Percentiles rank a stretch among this genome's conserved stretches.
Conservation (phyloP, 164 flowering plant genomes). For the Pachysandra terminalis region DNA sequence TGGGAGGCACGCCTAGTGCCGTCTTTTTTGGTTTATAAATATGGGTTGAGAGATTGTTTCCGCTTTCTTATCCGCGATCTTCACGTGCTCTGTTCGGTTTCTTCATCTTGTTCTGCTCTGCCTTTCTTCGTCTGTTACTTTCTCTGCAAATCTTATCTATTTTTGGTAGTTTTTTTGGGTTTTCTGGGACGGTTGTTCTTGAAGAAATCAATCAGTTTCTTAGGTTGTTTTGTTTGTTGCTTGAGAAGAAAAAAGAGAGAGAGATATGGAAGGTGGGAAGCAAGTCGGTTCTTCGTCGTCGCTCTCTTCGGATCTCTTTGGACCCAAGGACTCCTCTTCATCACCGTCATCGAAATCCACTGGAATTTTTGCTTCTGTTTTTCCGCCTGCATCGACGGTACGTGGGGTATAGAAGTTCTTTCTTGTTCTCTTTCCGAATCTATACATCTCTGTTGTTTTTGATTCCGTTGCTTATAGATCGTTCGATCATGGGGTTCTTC, state of each 20-base stretch:
- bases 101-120: constrained; percentile 6
- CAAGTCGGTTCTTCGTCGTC: constrained; percentile 39
- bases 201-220: neutral
- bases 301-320: constrained; percentile 53
- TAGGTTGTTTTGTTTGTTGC: constrained; percentile 19
- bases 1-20: constrained; percentile 10
- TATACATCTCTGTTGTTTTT: neutral
- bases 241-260: constrained; percentile 10
- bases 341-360: constrained; percentile 19
- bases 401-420: neutral
- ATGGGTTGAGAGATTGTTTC: neutral
- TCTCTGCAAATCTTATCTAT: constrained; percentile 17
- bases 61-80: neutral
- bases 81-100: constrained; percentile 1
- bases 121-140: neutral
- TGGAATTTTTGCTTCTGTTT: constrained; percentile 46
- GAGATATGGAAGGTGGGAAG: constrained; percentile 45
- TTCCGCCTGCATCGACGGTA: constrained; percentile 43
- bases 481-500: neutral
- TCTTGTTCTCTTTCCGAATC: too few relatives aligned
- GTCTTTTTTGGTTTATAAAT: constrained; percentile 11
- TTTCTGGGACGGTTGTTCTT: too few relatives aligned
- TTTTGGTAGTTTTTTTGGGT: constrained; percentile 2
- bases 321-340: constrained; percentile 9
- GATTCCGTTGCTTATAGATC: too few relatives aligned